phyloP scores from a whole-genome alignment of 1,284 basidiomycete genomes.

The Anthracocystis setariae region DNA sequence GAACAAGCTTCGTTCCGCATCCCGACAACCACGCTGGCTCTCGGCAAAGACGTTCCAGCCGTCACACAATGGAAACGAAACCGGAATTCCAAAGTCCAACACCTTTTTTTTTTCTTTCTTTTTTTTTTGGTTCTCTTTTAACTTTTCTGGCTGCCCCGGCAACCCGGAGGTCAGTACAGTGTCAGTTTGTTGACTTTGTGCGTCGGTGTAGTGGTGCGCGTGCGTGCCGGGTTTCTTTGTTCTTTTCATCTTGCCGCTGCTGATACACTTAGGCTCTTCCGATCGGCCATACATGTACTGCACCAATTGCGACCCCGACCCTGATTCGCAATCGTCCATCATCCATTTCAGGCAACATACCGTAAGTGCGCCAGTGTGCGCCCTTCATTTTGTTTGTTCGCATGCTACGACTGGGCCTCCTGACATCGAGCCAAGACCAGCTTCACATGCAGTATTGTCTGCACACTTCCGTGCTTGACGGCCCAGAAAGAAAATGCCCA shows the following conservation, averaged over 20 bases:
- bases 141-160: too few relatives aligned
- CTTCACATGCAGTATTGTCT: too few relatives aligned
- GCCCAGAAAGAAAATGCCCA: too few relatives aligned
- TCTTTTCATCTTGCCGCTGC: background rate
- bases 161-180: too few relatives aligned
- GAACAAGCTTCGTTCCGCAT: background rate
- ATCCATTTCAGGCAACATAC: background rate
- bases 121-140: too few relatives aligned
- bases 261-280: background rate
- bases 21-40: background rate
- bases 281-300: background rate
- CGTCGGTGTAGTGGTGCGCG: background rate
- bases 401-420: too few relatives aligned
- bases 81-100: background rate
- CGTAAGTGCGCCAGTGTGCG: background rate
- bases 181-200: background rate
- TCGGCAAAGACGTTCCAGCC: background rate
- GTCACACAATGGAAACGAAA: background rate
- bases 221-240: background rate
- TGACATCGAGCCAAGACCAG: too few relatives aligned
- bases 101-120: background rate
- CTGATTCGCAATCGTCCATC: background rate
- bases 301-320: background rate
- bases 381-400: too few relatives aligned
- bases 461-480: too few relatives aligned